Evolutionary conservation across 2,329 filamentous ascomycete genomes (phyloP), one percentile per base, ranked within the genome.

Genomic region (Penicillium sp.): DNA sequence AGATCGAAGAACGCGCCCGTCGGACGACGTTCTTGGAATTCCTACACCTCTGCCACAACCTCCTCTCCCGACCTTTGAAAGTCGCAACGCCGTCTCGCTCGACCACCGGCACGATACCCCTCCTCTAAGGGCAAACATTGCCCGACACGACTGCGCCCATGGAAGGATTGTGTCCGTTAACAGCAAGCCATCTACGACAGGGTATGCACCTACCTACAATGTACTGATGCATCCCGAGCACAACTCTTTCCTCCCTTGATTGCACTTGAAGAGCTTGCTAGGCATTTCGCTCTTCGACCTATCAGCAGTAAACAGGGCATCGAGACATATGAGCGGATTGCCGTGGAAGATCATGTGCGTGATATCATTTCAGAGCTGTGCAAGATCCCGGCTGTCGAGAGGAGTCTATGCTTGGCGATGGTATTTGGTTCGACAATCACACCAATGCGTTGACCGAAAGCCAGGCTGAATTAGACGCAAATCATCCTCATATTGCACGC

Each of bases 341-440:
- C 60, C 5, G 68, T 73, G 5, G 67, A 72, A 58, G 56, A 67
- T 38, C 61, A 69, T 61, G 65, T 71, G 0, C 57, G 45, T 48
- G 64, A 69, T 64, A 67, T 73, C 8, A 66, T 71, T n/a, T 11
- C 48, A 23, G 63, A 68, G 44, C 63, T 71, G 3, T 71, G 58
- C 59, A 67, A 67, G 55, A 67, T 69, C 56, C 62, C 58, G 15
- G 56, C n/a, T 21, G 70, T 48, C 58, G 52, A 44, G 60, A 67
- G 5, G 58, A 66, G 61, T 71, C 71, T 35, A 5, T 17, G 4
- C 60, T 72, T 15, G 58, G 66, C 13, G 50, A 70, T 55, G 62
- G 66, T 17, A 31, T 71, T 1, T 19, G 2, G 48, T 71, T 71
- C 51, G 62, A 69, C 11, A 71, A 65, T 35, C 64, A 72, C 29